Base-by-base conservation (phyloP, 2,329 filamentous ascomycete species). In the Fusarium sp. region DNA sequence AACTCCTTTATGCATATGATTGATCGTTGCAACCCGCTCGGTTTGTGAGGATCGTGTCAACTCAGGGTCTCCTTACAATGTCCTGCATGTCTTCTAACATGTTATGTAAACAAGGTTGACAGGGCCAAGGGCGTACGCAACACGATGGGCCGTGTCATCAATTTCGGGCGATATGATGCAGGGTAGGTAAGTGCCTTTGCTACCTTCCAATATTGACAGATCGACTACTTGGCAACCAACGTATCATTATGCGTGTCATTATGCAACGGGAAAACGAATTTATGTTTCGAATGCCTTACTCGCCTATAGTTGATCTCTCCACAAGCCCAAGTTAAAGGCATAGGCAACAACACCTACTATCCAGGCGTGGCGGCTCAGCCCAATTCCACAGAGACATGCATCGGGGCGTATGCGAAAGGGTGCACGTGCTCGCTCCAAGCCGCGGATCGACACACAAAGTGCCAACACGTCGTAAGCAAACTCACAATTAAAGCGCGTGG, bases 391-490 rank as follows among this genome's bases (percentile, higher is more conserved):
- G 62, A 41, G 52, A 62, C 39, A 55, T 50, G 54, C 62, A 53
- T 43, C 59, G 39, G 27, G 46, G 55, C 37, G 23, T 41, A 30
- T 41, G 47, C 18, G 41, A 53, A 41, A 51, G 23, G 40, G 23
- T 41, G 59, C 64, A 71, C 65, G 64, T 71, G 68, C 51, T 34
- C 34, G 31, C 27, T 27, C 6, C 28, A n/a, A 68, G 60, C 58
- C 57, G 58, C 68, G 54, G 68, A 71, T 71, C 60, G 55, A 62
- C 65, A 57, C 36, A 31, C 44, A 60, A 62, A 61, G 36, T 71
- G 65, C 53, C 64, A 71, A 59, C 60, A 52, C 68, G 56, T 53
- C 47, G 47, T 59, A 52, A 59, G 56, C 56, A 51, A 52, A 41
- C 56, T 43, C 28, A 51, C 30, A 31, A 18, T 12, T 18, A 28